Evolutionary conservation across 169 alveolate genomes (phyloP), one percentile per base, ranked within the genome.

Genomic region (Plasmodium sp.): DNA sequence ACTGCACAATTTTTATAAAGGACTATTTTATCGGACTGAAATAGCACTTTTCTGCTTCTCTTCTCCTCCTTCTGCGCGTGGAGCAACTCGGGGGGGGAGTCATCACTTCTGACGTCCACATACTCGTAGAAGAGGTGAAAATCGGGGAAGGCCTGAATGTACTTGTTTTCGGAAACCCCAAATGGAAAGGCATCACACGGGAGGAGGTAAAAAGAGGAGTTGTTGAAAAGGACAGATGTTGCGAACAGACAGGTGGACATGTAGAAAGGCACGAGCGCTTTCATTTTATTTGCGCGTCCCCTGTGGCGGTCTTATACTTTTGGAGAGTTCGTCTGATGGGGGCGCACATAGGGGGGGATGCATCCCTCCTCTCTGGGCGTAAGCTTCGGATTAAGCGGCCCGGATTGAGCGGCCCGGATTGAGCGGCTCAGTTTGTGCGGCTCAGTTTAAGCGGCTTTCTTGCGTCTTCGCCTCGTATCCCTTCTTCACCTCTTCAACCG

Each of bases 221-320:
- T 33, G 73, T 58, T 36, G 39, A 83, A 36, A n/a, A 83, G 73
- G 75, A 83, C 92, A 83, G 1, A 83, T 83, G 31, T 83, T 3
- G 16, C 43, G 43, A 58, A 45, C 48, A 58, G 43, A 34, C 72
- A 83, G 27, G 31, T 83, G 41, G 73, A 33, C 34, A 83, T n/a
- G 48, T 58, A 58, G 48, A 16, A 22, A 62, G 74, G 51, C 74
- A 83, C n/a, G 43, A 83, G 12, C 67, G 39, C 81, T 27, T 72
- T 72, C 93, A 84, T 72, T 84, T 84, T 84, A 43, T 84, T 34
- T 56, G 62, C 6, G 6, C 54, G 33, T 27, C 56, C 34, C 51
- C 51, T 56, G 54, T 62, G 45, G 39, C n/a, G 31, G 45, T 83
- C 54, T 84, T 43, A 18, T 54, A 54, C 56, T 67, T 27, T 67